These are phyloP conservation scores for Parasarocladium wereldwijsianum DNA, from an alignment of 2,329 filamentous ascomycete species.

Conservation along the genomic window DNA sequence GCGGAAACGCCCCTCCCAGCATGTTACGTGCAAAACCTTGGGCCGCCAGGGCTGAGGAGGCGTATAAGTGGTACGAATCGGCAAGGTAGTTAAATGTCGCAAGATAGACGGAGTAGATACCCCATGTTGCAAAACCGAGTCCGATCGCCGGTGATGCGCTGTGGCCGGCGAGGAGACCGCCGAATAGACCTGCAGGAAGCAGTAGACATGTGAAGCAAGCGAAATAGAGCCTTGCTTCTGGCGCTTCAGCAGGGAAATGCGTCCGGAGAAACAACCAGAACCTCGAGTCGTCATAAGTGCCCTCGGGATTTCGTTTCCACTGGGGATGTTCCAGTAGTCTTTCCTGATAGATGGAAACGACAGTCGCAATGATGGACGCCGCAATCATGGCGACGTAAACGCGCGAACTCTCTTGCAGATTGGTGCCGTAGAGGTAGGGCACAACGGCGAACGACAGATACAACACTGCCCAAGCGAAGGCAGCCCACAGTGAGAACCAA, in stretches of 20 bases:
- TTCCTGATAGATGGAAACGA: conserved; percentile 60
- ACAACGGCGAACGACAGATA: conserved; percentile 76
- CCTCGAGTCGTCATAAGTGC: conserved; percentile 12
- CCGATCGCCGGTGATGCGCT: conserved; percentile 28
- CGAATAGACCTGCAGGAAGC: conserved; percentile 64
- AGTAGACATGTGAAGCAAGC: conserved; percentile 61
- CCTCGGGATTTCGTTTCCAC: conserved; percentile 13
- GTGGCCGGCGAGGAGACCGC: conserved; percentile 15
- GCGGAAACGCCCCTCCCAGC: conserved; percentile 65
- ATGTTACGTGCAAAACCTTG: conserved; percentile 80
- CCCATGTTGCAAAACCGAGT: conserved; percentile 62
- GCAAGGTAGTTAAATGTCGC: conserved; percentile 88
- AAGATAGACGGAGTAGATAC: conserved; percentile 77
- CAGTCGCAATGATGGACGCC: conserved; percentile 50
- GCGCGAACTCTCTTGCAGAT: conserved; percentile 52
- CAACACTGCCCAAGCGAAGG: conserved; percentile 79
- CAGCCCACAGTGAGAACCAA: conserved; percentile 79
- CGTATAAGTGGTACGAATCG: conserved; percentile 74
- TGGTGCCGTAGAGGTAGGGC: conserved; percentile 56
- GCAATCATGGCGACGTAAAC: conserved; percentile 62
- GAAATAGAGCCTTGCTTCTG: conserved; percentile 73
- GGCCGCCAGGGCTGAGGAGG: conserved; percentile 72
- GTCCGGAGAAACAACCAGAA: conserved; percentile 32
- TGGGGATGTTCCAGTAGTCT: conserved; percentile 36
- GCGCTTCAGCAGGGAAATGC: conserved; percentile 35